Evolutionary conservation across 495 filamentous ascomycete genomes (phyloP), one percentile per base, ranked within the genome.

Genomic region (Filosporella fistucella): DNA sequence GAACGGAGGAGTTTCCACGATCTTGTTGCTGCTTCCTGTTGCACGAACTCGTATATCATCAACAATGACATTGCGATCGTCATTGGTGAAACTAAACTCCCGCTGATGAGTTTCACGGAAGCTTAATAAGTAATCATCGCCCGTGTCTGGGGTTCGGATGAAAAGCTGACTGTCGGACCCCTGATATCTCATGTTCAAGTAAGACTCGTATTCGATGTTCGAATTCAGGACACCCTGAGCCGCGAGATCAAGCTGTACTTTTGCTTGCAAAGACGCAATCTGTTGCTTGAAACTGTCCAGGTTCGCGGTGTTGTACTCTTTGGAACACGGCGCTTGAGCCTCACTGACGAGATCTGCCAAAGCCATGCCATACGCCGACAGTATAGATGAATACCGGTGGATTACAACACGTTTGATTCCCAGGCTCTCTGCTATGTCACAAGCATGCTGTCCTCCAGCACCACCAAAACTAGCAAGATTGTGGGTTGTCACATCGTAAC

Each of bases 381-480:
- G 48, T 29, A 78, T 69, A 2, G 68, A 72, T 2, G 74, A 74
- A 44, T 72, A 74, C 35, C 69, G 70, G 56, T 78, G 74, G n/a
- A 78, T 72, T 34, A 78, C 64, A 24, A 77, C 69, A 20, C 68
- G 66, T 17, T 63, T 65, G 9, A 78, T 77, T 4, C 26, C 22
- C 4, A 52, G 42, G 6, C 14, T 8, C 10, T 20, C 42, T 7
- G 49, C 49, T 36, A 51, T 40, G 14, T 37, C 65, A 57, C 68
- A 73, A 1, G 75, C 75, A 51, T 78, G 75, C 33, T 78, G 75
- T 0, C 75, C 75, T 26, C 75, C 75, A 22, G 75, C 75, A 18
- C 75, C 75, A 29, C 75, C 75, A 49, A 78, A 78, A 49, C 68
- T 69, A 10, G 71, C 71, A 13, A 78, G 61, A 18, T 74, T 68